Conservation (phyloP, 345 rosid species). For the Eucalyptus victrix region DNA sequence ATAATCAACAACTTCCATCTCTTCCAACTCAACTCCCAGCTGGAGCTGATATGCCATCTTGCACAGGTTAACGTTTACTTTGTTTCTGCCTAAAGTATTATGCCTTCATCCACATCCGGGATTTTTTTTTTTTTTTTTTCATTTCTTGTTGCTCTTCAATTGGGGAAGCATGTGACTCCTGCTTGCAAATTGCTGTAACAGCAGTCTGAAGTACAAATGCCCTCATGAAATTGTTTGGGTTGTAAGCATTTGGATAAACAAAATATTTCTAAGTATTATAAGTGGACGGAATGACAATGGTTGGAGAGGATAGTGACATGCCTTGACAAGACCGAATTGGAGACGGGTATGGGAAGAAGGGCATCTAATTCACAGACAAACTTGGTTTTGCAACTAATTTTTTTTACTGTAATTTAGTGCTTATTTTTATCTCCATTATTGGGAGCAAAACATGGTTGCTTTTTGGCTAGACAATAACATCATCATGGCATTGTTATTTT, state of each 20-base stretch:
- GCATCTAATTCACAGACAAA: neutral
- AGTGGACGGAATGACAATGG: neutral
- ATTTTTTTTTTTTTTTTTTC: neutral
- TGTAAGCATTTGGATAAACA: neutral
- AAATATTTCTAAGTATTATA: neutral
- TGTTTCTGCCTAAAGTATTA: neutral
- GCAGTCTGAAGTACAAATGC: neutral
- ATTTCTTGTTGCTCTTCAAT: neutral
- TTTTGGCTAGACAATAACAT: neutral
- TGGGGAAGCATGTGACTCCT: neutral
- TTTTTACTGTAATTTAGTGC: neutral
- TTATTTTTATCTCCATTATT: neutral
- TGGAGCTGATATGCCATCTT: constrained; percentile 85
- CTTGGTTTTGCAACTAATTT: neutral
- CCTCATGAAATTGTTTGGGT: neutral
- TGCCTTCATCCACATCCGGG: neutral
- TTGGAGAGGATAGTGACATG: neutral
- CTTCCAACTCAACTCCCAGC: constrained; percentile 83
- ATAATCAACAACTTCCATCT: constrained; percentile 33
- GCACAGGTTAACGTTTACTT: constrained; percentile 39
- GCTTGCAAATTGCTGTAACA: neutral
- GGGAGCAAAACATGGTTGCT: neutral
- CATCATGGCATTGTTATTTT: neutral
- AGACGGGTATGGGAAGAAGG: neutral
- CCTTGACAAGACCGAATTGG: neutral